Percentiles rank a stretch among this genome's conserved stretches.
These are phyloP conservation scores for Xerocomus minutiporus DNA, from an alignment of 1,284 basidiomycete genomes.

Conservation along the genomic window DNA sequence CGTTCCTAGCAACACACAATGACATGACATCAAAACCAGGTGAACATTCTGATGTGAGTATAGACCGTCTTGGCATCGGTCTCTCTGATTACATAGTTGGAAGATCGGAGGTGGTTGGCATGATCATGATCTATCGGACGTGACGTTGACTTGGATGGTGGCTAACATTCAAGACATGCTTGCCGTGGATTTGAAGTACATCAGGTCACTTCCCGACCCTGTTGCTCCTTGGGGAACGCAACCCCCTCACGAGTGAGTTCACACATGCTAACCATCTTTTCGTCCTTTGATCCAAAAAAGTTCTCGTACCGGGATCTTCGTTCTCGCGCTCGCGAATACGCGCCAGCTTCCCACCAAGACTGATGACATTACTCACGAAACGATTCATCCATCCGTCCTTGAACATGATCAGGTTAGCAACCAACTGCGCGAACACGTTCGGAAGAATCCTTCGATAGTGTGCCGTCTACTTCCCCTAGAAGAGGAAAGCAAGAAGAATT, in stretches of 20 bases:
- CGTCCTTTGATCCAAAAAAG: conserved; percentile 31
- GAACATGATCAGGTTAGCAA: conserved; percentile 39
- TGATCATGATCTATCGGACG: conserved; percentile 62
- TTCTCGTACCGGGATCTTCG: conserved; percentile 51
- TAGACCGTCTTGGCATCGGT: not conserved
- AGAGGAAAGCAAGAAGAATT: conserved; percentile 43
- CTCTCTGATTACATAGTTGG: conserved; percentile 4
- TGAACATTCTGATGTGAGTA: conserved; percentile 56
- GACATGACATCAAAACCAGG: conserved; percentile 33
- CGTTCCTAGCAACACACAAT: not conserved
- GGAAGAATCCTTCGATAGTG: conserved; percentile 43
- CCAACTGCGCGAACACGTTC: conserved; percentile 35
- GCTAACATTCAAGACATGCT: conserved; percentile 53
- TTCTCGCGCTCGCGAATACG: conserved; percentile 39
- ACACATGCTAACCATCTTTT: not conserved
- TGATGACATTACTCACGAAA: conserved; percentile 53
- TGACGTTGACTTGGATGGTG: conserved; percentile 65
- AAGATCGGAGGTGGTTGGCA: conserved; percentile 67
- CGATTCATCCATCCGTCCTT: conserved; percentile 56
- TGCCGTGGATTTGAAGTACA: conserved; percentile 52
- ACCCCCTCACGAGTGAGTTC: conserved; percentile 53
- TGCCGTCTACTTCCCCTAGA: conserved; percentile 49
- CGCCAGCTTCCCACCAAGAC: conserved; percentile 46
- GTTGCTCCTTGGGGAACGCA: conserved; percentile 57
- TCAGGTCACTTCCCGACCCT: conserved; percentile 47